Evolutionary conservation across 305 asterid genomes (phyloP).

Genomic region (Fraxinus angustifolia): DNA sequence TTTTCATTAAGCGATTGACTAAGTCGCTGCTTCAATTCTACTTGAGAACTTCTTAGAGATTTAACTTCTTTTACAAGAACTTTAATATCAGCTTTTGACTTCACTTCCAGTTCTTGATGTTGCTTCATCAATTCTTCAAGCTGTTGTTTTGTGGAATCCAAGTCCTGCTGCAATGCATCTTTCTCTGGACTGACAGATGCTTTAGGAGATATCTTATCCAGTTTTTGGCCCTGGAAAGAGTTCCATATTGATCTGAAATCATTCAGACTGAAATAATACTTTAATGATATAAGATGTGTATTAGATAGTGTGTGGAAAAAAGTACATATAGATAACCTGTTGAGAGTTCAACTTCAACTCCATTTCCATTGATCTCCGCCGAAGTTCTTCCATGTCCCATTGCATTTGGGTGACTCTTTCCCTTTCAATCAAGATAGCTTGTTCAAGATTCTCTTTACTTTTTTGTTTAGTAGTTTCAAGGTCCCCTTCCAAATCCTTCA

Average conservation of each 20-base stretch:
- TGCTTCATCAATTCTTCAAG: constrained; percentile 58
- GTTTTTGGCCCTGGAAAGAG: constrained; percentile 41
- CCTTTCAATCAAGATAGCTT: constrained; percentile 79
- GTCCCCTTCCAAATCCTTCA: constrained; percentile 95
- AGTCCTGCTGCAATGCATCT: constrained; percentile 48
- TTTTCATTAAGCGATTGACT: constrained; percentile 54
- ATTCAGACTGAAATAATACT: constrained; percentile 14
- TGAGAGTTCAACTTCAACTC: constrained; percentile 70
- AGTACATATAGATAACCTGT: constrained; percentile 45
- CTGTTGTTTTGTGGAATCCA: constrained; percentile 56
- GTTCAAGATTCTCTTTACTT: constrained; percentile 89
- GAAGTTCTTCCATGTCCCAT: constrained; percentile 98
- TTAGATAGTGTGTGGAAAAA: background rate
- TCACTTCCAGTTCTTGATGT: constrained; percentile 69
- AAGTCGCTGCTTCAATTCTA: constrained; percentile 63
- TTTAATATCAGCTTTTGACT: constrained; percentile 81
- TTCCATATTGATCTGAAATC: constrained; percentile 11
- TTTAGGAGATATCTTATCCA: constrained; percentile 29
- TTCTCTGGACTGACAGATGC: constrained; percentile 40
- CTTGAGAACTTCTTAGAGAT: constrained; percentile 73
- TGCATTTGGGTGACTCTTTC: constrained; percentile 96
- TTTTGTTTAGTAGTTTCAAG: constrained; percentile 81
- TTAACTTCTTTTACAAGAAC: constrained; percentile 86
- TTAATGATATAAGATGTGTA: background rate
- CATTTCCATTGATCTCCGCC: constrained; percentile 76